Evolutionary conservation across 139 green algal species (phyloP), one percentile per base, ranked within the genome.

Genomic region (Tetraselmis chui): DNA sequence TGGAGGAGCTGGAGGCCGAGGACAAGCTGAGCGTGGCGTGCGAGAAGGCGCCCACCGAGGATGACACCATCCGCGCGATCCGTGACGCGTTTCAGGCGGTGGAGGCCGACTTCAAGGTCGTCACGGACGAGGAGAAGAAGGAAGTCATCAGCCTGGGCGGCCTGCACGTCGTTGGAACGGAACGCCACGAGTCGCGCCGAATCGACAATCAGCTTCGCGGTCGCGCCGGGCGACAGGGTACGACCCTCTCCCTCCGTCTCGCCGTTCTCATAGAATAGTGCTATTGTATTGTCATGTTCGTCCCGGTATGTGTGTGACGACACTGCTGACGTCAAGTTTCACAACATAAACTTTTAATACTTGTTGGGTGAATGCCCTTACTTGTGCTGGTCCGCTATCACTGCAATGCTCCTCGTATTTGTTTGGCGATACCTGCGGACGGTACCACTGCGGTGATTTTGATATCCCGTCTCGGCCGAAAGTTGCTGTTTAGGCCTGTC

Each of bases 151-250:
- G 78, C 23, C 87, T 97, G 74, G 96, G 96, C 25, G 96, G 96
- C 0, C 87, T 99, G 79, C 95, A 98, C 86, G 96, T 99, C 18
- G 86, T 99, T 28, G 96, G 97, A 79, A 99, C 97, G n/a, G 96
- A 99, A 87, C 86, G 96, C 2, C 96, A 99, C 84, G 97, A 99
- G 88, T 95, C 89, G 0, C 88, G 96, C 1, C 94, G 97, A 77
- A 97, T 99, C 83, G 97, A 99, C 91, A 99, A 99, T 90, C 96
- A 99, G 93, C 88, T 98, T 79, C 89, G 92, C 29, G 94, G 93
- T 0, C 88, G 94, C 29, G 89, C 86, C 31, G 93, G 93, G 2
- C 83, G 94, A 5, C 86, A 92, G 79, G 89, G 84, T 59, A 84
- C 91, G 76, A 82, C 85, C 0, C 87, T 84, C 28, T 83, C 27